Conservation (phyloP, 768 basidiomycete species). For the Lactarius evosmus region DNA sequence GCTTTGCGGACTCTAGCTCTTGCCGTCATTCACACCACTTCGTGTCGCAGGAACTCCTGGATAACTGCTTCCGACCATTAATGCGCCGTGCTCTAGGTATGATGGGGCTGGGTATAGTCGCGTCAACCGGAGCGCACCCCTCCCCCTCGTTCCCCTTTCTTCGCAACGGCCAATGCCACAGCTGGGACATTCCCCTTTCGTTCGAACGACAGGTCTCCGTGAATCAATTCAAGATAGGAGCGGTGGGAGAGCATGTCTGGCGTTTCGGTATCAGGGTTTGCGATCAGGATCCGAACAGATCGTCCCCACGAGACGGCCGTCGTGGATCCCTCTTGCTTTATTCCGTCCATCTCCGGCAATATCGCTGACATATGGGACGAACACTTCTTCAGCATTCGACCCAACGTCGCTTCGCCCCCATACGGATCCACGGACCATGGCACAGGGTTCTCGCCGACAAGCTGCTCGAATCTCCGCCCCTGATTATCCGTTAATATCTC, state of each 20-base stretch:
- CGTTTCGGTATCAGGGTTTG: constrained; percentile 18
- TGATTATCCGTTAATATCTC: constrained; percentile 3
- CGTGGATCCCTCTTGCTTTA: background rate
- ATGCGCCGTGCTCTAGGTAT: constrained; percentile 10
- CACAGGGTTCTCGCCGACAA: background rate
- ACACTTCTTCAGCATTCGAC: background rate
- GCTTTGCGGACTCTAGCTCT: constrained; percentile 4
- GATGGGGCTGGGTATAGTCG: constrained; percentile 8
- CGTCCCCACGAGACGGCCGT: constrained; percentile 1
- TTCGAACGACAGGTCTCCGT: constrained; percentile 11
- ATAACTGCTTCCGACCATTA: background rate
- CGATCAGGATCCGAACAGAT: constrained; percentile 20
- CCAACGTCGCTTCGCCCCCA: constrained; percentile 3
- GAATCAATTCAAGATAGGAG: constrained; percentile 9
- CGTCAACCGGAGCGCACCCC: constrained; percentile 7
- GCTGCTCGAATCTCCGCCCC: background rate
- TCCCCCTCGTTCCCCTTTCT: background rate
- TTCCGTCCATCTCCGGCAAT: background rate
- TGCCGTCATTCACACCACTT: background rate
- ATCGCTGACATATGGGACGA: background rate
- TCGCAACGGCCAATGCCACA: background rate
- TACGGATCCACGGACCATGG: constrained; percentile 5
- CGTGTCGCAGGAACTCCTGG: background rate
- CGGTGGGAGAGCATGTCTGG: background rate
- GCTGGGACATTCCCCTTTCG: constrained; percentile 4